Evolutionary conservation across 2,329 filamentous ascomycete genomes (phyloP).

Genomic region (Sphaerulina vaccinii): DNA sequence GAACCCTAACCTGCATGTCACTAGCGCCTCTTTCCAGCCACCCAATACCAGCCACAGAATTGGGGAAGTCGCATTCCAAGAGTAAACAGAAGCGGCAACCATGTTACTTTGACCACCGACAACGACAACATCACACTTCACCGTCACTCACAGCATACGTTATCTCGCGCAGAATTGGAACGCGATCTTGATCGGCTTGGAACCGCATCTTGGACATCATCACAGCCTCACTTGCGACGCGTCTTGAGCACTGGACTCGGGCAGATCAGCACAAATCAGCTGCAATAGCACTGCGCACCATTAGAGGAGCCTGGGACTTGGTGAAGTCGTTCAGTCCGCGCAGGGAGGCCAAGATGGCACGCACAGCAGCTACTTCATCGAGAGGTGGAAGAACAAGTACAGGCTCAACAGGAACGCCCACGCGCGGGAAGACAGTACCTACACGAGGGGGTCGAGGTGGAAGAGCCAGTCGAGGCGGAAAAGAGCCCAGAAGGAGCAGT

Average conservation of each 20-base stretch:
- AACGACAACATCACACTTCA: background rate
- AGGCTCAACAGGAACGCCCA: constrained; percentile 8
- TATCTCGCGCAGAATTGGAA: background rate
- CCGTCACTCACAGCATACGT: background rate
- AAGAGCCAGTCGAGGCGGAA: constrained; percentile 27
- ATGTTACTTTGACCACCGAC: background rate
- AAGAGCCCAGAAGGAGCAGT: constrained; percentile 24
- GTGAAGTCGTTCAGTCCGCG: background rate
- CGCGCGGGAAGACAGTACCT: constrained; percentile 8
- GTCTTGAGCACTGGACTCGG: background rate
- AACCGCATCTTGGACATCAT: background rate
- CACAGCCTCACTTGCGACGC: background rate
- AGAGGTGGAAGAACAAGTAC: constrained; percentile 13
- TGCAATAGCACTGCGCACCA: background rate
- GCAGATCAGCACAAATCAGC: background rate
- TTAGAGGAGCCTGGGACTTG: background rate
- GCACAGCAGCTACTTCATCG: constrained; percentile 13
- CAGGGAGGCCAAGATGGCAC: constrained; percentile 7
- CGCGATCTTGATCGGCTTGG: background rate
- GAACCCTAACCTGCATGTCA: background rate
- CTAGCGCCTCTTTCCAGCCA: constrained; percentile 1
- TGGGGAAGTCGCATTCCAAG: constrained; percentile 7
- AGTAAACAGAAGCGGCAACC: constrained; percentile 11
- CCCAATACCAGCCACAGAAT: background rate
- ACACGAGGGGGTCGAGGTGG: constrained; percentile 25